Conservation (phyloP, 768 basidiomycete species). For the Trametes cubensis region DNA sequence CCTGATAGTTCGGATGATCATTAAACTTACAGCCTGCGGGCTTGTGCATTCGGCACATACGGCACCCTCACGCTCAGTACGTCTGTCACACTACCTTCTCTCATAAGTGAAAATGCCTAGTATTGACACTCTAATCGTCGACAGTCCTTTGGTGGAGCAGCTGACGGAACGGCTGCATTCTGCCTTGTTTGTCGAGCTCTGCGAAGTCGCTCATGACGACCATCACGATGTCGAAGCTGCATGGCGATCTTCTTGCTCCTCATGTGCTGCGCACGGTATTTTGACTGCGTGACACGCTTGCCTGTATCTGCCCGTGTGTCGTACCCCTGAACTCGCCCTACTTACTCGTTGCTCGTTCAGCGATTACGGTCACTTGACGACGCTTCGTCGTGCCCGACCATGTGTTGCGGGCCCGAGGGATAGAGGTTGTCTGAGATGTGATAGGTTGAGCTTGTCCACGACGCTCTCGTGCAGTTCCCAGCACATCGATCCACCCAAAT, state of each 20-base stretch:
- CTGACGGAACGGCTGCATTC: slow-evolving; percentile 12
- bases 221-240: slow-evolving; percentile 13
- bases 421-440: neutral
- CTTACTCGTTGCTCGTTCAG: neutral
- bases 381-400: slow-evolving; percentile 10
- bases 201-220: slow-evolving; percentile 16
- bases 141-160: neutral
- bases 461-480: neutral
- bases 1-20: too few relatives aligned
- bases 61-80: neutral
- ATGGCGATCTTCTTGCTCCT: neutral
- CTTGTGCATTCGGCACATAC: too few relatives aligned
- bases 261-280: slow-evolving; percentile 9
- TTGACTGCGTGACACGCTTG: slow-evolving; percentile 12
- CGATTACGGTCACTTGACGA: slow-evolving; percentile 13
- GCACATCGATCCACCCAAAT: slow-evolving; percentile 11
- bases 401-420: slow-evolving; percentile 12
- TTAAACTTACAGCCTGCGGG: too few relatives aligned
- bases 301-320: neutral
- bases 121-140: neutral
- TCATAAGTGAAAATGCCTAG: neutral
- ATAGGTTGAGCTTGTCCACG: neutral
- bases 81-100: neutral
- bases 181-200: slow-evolving; percentile 14
- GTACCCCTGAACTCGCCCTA: neutral